Evolutionary conservation across 306 rosid species (phyloP), one percentile per base, ranked within the genome.

Genomic region (Glycine soja): DNA sequence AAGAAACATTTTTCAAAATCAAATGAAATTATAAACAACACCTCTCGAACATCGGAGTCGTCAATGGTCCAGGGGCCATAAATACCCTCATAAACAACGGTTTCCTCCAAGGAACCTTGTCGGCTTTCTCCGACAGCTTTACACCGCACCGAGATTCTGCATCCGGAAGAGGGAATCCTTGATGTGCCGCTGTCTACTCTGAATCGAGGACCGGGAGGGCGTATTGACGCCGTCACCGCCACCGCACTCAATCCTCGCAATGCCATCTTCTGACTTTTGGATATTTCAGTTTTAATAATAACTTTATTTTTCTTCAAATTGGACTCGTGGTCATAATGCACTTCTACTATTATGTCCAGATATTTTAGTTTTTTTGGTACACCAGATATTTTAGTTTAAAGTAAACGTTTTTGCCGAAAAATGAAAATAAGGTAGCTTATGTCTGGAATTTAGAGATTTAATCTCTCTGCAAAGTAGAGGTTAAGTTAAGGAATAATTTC

Each of bases 61-160:
- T 93, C 94, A 62, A 95, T 86, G 43, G 89, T 86, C 97, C 99
- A 95, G 43, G 97, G 97, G 52, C 99, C 97, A 53, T 95, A 93
- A 69, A 91, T 5, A 71, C 99, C 99, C 78, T 85, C 85, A 75
- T 89, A 91, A 53, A 87, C 92, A 0, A 81, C 50, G 19, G 82
- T 45, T 11, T 59, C 43, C 57, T 38, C 88, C 15, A 77, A 68
- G 70, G 91, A 72, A 48, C 80, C 64, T 73, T 56, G 90, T 11
- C 84, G 83, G 72, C 81, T 84, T 68, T 88, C 90, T 76, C 91
- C 88, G 6, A 84, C 70, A 43, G 95, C 98, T 73, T 81, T 84
- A 82, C 92, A 92, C 80, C 70, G 84, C 78, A 8, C 72, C 48
- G 72, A 40, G 15, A 48, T 57, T 74, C 70, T 86, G 34, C 59